Base-by-base conservation (phyloP, 257 asterid genomes). In the Ligustrum vulgare region DNA sequence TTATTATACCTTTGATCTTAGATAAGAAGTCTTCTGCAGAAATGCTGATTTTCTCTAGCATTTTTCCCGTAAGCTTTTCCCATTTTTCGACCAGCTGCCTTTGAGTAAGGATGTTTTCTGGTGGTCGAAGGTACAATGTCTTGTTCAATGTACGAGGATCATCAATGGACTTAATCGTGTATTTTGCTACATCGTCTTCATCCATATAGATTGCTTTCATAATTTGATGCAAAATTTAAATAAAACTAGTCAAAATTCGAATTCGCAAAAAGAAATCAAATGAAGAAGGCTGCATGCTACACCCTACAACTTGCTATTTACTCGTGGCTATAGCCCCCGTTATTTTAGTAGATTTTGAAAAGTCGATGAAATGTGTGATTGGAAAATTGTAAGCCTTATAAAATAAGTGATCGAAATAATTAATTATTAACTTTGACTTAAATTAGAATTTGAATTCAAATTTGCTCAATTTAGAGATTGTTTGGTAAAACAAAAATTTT, bases 91-190 rank as follows among this genome's bases (percentile, higher is more conserved):
- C 87, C 71, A 93, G 71, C 64, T 91, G 88, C 54, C 63, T 71
- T 67, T 91, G 97, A 13, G 81, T 76, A 9, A 91, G 81, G 39
- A 91, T 80, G 76, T 93, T 93, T 62, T 87, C 87, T 5, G 81
- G 86, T 10, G 97, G 90, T 9, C 93, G 76, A 20, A 90, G 72
- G 78, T 91, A 89, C 18, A 93, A 63, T 0, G 96, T 91, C 93
- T 88, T 93, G 91, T 91, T 91, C 85, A 82, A 31, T 18, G 97
- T 77, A 23, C 91, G 85, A 11, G 93, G 91, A 73, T 91, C 98
- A 73, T 90, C 96, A 5, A 89, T 69, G 54, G 87, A 65, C 84
- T 88, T 91, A 0, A 93, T 77, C 5, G 93, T 60, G 84, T 93
- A 93, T 2, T 83, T 86, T 3, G 92, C 98, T 1, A 91, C 51